A percentile compares a stretch with the other conserved stretches of the same genome.
phyloP scores from a whole-genome alignment of 2,329 filamentous ascomycete genomes.

The Neonectria magnoliae region DNA sequence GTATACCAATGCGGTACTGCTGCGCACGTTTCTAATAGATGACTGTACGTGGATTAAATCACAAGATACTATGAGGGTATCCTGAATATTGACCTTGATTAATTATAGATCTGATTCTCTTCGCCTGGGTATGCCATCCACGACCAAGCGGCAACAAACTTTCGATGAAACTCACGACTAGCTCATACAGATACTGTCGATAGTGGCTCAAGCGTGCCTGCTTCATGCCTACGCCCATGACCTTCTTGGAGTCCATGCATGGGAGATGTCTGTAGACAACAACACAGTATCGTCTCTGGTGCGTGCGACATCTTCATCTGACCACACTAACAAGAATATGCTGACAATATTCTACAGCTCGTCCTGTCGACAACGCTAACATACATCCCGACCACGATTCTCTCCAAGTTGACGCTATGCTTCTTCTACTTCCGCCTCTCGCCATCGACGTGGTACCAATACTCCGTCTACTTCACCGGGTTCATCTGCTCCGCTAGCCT shows the following conservation, averaged over 20 bases:
- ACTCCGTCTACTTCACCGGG: slow-evolving; percentile 40
- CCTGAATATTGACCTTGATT: slow-evolving; percentile 2
- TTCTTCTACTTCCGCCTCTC: slow-evolving; percentile 48
- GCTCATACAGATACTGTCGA: slow-evolving; percentile 1
- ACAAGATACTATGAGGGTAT: neutral
- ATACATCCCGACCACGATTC: slow-evolving; percentile 45
- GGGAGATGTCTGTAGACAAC: slow-evolving; percentile 35
- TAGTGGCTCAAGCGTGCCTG: slow-evolving; percentile 2
- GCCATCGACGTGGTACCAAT: slow-evolving; percentile 43
- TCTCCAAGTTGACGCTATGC: slow-evolving; percentile 48
- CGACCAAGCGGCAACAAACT: neutral
- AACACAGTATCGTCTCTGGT: slow-evolving; percentile 12
- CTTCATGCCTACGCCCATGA: slow-evolving; percentile 11
- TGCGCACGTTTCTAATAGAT: slow-evolving; percentile 18
- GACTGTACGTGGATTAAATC: slow-evolving; percentile 19
- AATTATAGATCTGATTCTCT: slow-evolving; percentile 2
- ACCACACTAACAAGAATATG: neutral
- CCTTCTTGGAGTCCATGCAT: slow-evolving; percentile 34
- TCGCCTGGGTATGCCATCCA: slow-evolving; percentile 7
- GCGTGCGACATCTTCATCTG: neutral
- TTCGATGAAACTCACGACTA: neutral
- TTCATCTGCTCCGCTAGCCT: slow-evolving; percentile 41
- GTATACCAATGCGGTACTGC: slow-evolving; percentile 39
- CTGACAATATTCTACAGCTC: slow-evolving; percentile 17
- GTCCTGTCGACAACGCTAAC: slow-evolving; percentile 33